Conservation (phyloP, 164 flowering plant species). For the Macadamia integrifolia region DNA sequence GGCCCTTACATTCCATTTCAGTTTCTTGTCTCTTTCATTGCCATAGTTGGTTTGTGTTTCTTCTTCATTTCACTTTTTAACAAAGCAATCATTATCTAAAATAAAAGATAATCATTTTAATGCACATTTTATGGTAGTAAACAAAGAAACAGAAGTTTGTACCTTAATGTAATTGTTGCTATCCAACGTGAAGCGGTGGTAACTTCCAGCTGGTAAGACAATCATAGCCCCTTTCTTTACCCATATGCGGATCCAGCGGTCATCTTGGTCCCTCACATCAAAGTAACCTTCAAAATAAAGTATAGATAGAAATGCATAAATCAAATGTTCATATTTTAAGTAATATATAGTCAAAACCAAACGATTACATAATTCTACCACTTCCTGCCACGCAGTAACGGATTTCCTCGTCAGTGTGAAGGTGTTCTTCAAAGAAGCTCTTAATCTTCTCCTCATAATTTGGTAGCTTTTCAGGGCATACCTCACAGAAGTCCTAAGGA, state of each 20-base stretch:
- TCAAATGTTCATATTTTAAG: too few species aligned
- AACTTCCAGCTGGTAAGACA: constrained; percentile 84
- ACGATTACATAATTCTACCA: constrained; percentile 40
- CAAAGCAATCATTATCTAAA: too few species aligned
- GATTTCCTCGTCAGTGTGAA: constrained; percentile 98
- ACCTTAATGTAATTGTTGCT: constrained; percentile 79
- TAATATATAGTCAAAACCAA: background rate
- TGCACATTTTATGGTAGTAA: too few species aligned
- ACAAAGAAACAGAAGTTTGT: background rate
- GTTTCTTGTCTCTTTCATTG: too few species aligned
- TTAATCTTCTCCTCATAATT: constrained; percentile 93
- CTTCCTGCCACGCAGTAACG: constrained; percentile 94
- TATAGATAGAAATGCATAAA: too few species aligned
- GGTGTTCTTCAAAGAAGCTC: constrained; percentile 88
- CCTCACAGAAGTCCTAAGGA: constrained; percentile 75
- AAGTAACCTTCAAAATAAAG: constrained; percentile 11
- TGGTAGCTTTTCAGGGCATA: constrained; percentile 89
- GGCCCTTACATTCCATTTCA: too few species aligned
- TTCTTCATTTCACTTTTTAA: too few species aligned
- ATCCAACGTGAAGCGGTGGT: constrained; percentile 93
- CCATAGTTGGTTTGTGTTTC: too few species aligned
- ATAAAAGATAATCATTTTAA: too few species aligned
- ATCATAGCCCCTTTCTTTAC: constrained; percentile 83
- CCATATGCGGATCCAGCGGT: constrained; percentile 88
- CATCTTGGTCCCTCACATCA: constrained; percentile 80